Evolutionary conservation across 2,329 filamentous ascomycete species (phyloP).

Genomic region (Boeremia lycopersici): DNA sequence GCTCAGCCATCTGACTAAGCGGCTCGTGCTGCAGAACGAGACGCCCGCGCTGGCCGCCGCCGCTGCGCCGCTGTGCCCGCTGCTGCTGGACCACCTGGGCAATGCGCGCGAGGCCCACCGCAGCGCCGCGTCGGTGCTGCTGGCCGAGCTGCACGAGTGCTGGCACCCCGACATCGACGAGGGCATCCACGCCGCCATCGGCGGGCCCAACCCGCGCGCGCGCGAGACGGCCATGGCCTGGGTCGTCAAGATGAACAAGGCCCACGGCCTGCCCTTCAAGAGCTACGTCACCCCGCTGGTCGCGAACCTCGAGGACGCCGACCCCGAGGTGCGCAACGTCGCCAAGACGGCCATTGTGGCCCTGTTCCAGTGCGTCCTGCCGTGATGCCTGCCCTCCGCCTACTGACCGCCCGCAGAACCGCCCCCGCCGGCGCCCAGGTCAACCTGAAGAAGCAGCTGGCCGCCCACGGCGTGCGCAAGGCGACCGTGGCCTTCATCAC

Average conservation of each 20-base stretch:
- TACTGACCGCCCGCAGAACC: conserved; percentile 55
- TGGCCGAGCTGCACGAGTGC: conserved; percentile 77
- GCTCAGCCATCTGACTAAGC: conserved; percentile 84
- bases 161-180: conserved; percentile 77
- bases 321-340: conserved; percentile 82
- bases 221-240: conserved; percentile 87
- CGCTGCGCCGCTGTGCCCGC: conserved; percentile 71
- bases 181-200: conserved; percentile 76
- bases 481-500: conserved; percentile 84
- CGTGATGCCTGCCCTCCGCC: neutral
- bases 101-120: conserved; percentile 88
- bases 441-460: conserved; percentile 85
- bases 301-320: conserved; percentile 86
- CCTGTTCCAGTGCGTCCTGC: conserved; percentile 71
- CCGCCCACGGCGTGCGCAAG: conserved; percentile 82
- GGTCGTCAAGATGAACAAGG: conserved; percentile 84
- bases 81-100: conserved; percentile 83
- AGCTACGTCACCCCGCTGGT: conserved; percentile 82
- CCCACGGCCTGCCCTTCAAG: conserved; percentile 79
- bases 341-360: conserved; percentile 85
- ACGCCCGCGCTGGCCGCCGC: conserved; percentile 72
- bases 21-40: conserved; percentile 83
- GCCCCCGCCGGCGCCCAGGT: conserved; percentile 84
- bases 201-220: conserved; percentile 78
- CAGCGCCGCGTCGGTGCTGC: conserved; percentile 72